Evolutionary conservation across 2,329 filamentous ascomycete species (phyloP), one percentile per base, ranked within the genome.

Genomic region (Plenodomus lindquistii): DNA sequence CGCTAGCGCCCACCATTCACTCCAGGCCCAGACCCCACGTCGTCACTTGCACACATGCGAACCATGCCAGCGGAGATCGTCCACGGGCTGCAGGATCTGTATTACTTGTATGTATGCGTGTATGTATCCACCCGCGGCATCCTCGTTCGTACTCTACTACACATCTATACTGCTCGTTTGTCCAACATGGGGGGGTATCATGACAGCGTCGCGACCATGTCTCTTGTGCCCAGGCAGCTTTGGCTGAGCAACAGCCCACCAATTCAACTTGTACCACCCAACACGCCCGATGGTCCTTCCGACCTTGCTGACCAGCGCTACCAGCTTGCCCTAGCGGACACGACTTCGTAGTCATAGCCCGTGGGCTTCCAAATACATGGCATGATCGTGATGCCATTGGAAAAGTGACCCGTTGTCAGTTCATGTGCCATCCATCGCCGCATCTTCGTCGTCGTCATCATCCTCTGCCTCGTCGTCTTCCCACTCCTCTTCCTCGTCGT

Each of bases 401-500:
- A 18, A 15, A n/a, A 31, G n/a, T 31, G 27, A 15, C 27, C 11
- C 15, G 11, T 15, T 20, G 29, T 22, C 15, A 29, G 4, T 42
- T 74, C 72, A 74, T 22, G 69, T 71, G 35, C 60, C 70, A 19
- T 71, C 67, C 71, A 73, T 74, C 27, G 69, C 64, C 51, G 70
- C 68, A 27, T 66, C 60, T 9, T 55, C 60, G 15, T 42, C 44
- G 29, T 57, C 68, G 3, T 53, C 46, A 15, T 66, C 70, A 9
- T 72, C 70, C 21, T 70, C 71, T 10, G 70, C 72, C 5, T 73
- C 72, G 19, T 69, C 74, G 24, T 69, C 73, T 38, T 73, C 72
- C 39, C 72, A 73, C 7, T 73, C 73, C 18, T 71, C 74, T 39
- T 73, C 74, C 31, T 74, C 73, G 16, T 75, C 75, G 24, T 75